These are phyloP conservation scores for Cladosporium sp. DNA, from an alignment of 2,329 filamentous ascomycete genomes.

Conservation along the genomic window DNA sequence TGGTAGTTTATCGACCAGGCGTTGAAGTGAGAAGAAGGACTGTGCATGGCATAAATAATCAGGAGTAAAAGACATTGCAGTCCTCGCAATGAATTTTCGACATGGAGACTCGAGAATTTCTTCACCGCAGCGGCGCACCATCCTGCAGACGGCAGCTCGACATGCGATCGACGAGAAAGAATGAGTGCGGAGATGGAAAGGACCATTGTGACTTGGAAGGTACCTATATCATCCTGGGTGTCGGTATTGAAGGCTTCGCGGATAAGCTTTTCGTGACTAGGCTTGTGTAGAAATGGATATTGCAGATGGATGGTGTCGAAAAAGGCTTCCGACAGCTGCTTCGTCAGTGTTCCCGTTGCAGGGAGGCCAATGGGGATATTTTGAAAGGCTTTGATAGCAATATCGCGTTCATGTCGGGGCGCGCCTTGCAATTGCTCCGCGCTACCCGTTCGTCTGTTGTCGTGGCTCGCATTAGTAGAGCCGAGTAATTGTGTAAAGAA, in stretches of 20 bases:
- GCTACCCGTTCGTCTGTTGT: background rate
- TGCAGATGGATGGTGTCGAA: conserved; percentile 43
- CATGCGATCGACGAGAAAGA: background rate
- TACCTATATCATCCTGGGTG: background rate
- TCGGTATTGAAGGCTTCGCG: background rate
- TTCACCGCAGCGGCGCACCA: conserved; percentile 2
- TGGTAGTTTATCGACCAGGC: conserved; percentile 1
- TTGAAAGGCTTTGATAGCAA: background rate
- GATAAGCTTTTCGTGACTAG: conserved; percentile 25
- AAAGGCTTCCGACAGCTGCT: conserved; percentile 35
- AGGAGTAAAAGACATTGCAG: background rate
- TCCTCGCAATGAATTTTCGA: background rate
- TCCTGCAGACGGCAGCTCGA: background rate
- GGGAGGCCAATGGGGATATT: background rate
- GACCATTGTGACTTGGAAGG: background rate
- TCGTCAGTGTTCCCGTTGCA: background rate
- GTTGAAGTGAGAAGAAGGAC: conserved; percentile 5
- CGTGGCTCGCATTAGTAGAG: background rate
- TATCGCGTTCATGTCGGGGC: background rate
- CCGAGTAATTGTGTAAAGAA: conserved; percentile 1
- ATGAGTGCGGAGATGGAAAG: background rate
- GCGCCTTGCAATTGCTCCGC: background rate
- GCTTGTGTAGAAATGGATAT: conserved; percentile 42
- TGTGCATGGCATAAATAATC: conserved; percentile 2
- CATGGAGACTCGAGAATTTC: background rate